Percentiles rank a stretch among this genome's conserved stretches.
These are phyloP conservation scores for Lactarius akahatsu DNA, from an alignment of 768 basidiomycete species.

Conservation along the genomic window DNA sequence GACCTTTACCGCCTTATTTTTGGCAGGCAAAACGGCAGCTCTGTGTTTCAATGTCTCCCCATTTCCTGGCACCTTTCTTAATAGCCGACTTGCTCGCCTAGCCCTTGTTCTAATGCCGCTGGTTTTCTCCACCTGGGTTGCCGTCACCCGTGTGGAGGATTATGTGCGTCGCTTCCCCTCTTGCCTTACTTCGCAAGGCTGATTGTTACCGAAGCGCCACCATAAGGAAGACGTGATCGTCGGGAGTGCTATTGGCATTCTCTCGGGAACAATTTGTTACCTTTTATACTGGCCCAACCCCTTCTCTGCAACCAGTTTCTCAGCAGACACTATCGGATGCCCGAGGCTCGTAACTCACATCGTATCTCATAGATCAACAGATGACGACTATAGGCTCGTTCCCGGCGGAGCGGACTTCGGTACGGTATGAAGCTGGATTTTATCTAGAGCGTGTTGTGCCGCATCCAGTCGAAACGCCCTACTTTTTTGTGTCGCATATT, in stretches of 20 bases:
- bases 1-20: constrained; percentile 58
- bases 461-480: background rate
- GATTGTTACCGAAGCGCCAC: constrained; percentile 47
- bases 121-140: constrained; percentile 58
- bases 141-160: constrained; percentile 61
- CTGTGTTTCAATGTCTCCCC: constrained; percentile 49
- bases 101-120: constrained; percentile 53
- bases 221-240: constrained; percentile 69
- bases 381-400: constrained; percentile 48
- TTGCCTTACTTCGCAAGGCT: constrained; percentile 10
- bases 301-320: constrained; percentile 45
- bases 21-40: constrained; percentile 63
- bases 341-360: constrained; percentile 42
- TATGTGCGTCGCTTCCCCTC: constrained; percentile 48
- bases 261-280: constrained; percentile 51
- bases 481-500: constrained; percentile 1
- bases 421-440: constrained; percentile 7
- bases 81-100: constrained; percentile 50
- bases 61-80: constrained; percentile 39
- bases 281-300: constrained; percentile 67
- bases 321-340: constrained; percentile 34
- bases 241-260: constrained; percentile 56
- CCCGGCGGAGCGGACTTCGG: constrained; percentile 7
- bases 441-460: background rate
- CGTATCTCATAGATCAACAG: constrained; percentile 29